Evolutionary conservation across 2,329 filamentous ascomycete genomes (phyloP).

Genomic region (Plectosphaerella cucumerina): DNA sequence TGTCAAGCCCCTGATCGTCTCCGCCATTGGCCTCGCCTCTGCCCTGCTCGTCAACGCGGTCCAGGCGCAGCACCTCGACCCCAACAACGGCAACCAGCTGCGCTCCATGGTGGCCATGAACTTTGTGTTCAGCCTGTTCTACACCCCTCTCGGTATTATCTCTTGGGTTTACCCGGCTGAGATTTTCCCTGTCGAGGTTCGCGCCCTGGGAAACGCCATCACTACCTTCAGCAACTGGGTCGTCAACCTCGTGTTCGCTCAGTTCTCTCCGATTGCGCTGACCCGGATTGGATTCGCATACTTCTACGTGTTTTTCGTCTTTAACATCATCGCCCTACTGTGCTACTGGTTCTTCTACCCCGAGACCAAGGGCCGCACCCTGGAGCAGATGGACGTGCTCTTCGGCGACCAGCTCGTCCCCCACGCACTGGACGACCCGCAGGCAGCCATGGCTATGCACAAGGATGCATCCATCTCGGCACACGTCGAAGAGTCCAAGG

Average conservation of each 20-base stretch:
- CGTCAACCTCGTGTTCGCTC: constrained; percentile 39
- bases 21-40: constrained; percentile 21
- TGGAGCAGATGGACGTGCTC: constrained; percentile 31
- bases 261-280: constrained; percentile 42
- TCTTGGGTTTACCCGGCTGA: constrained; percentile 33
- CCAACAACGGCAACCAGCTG: constrained; percentile 17
- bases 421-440: constrained; percentile 6
- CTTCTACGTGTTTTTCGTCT: constrained; percentile 26
- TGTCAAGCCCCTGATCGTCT: constrained; percentile 41
- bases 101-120: constrained; percentile 26
- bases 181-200: constrained; percentile 31
- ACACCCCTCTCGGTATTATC: constrained; percentile 36
- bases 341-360: constrained; percentile 23
- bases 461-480: too few relatives aligned
- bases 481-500: too few relatives aligned
- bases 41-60: constrained; percentile 22
- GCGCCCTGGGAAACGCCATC: constrained; percentile 21
- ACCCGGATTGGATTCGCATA: constrained; percentile 39
- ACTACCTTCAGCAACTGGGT: constrained; percentile 24
- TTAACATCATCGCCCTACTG: constrained; percentile 17
- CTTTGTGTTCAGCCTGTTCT: constrained; percentile 26
- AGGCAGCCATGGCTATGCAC: constrained; percentile 3
- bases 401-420: constrained; percentile 19
- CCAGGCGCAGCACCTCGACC: constrained; percentile 19
- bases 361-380: constrained; percentile 24